Percentiles rank a stretch among this genome's conserved stretches.
phyloP scores from a whole-genome alignment of 495 filamentous ascomycete genomes.

The Lentithecium fluviatile region DNA sequence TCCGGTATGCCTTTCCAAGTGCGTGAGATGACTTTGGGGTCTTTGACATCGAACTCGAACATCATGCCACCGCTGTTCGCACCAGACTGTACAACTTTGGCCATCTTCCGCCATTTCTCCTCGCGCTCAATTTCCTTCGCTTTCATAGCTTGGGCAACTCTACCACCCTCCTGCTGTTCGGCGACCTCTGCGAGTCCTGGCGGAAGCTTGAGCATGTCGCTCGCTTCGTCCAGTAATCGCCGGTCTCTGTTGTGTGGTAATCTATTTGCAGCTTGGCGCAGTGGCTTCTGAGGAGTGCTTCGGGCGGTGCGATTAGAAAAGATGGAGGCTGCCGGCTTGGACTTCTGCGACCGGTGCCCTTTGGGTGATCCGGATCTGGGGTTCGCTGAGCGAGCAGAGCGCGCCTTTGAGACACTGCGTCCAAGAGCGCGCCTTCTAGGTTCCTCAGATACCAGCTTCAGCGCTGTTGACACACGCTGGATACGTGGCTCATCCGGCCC shows the following conservation, averaged over 20 bases:
- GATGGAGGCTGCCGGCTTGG: conserved; percentile 29
- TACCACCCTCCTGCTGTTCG: conserved; percentile 61
- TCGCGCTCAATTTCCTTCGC: conserved; percentile 80
- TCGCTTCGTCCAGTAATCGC: conserved; percentile 76
- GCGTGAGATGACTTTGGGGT: conserved; percentile 82
- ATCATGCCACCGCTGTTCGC: conserved; percentile 72
- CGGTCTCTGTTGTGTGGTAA: conserved; percentile 75
- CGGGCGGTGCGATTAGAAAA: conserved; percentile 31
- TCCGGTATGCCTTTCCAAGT: conserved; percentile 99
- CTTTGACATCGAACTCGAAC: conserved; percentile 83
- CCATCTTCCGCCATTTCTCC: conserved; percentile 98
- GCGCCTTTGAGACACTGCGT: conserved; percentile 49
- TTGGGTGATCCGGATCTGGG: conserved; percentile 48
- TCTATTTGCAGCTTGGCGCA: conserved; percentile 67
- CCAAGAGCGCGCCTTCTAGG: conserved; percentile 59
- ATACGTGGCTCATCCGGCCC: conserved; percentile 51
- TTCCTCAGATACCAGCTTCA: conserved; percentile 62
- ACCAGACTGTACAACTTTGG: conserved; percentile 58
- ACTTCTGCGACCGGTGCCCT: conserved; percentile 44
- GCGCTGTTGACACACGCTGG: conserved; percentile 64
- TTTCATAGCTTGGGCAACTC: conserved; percentile 59
- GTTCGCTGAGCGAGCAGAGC: conserved; percentile 37
- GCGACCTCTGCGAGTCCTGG: conserved; percentile 61
- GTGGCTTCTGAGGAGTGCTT: conserved; percentile 35
- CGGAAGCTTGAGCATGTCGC: conserved; percentile 83